These are phyloP conservation scores for Falciphora oryzae DNA, from an alignment of 2,329 filamentous ascomycete species.

Conservation along the genomic window DNA sequence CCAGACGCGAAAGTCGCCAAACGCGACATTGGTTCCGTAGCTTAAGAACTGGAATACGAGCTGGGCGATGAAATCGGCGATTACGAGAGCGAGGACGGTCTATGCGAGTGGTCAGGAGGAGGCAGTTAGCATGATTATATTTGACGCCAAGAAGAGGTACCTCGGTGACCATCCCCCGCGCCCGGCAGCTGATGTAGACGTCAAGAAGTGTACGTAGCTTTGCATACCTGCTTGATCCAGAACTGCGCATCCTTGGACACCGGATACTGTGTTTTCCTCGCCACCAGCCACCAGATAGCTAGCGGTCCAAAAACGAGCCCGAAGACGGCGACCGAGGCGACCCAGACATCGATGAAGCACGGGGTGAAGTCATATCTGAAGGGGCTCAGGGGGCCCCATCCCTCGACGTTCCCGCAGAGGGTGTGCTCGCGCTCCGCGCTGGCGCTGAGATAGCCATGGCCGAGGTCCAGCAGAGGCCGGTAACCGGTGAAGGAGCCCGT, in stretches of 20 bases:
- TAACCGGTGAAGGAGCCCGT: constrained; percentile 59
- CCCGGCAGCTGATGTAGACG: background rate
- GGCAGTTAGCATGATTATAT: background rate
- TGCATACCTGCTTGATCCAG: constrained; percentile 77
- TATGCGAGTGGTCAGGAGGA: constrained; percentile 17
- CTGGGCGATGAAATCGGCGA: constrained; percentile 64
- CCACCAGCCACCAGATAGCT: constrained; percentile 75
- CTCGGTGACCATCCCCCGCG: no score
- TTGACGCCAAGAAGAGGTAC: background rate
- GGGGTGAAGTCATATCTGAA: constrained; percentile 91
- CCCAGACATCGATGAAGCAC: constrained; percentile 92
- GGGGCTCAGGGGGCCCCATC: constrained; percentile 90
- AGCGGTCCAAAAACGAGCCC: constrained; percentile 71
- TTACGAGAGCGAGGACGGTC: constrained; percentile 59
- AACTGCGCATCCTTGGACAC: constrained; percentile 87
- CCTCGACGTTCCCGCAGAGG: constrained; percentile 82
- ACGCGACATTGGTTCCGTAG: constrained; percentile 61
- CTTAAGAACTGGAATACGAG: constrained; percentile 68
- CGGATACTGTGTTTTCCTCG: constrained; percentile 57
- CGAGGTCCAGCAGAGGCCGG: constrained; percentile 43
- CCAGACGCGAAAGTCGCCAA: constrained; percentile 80
- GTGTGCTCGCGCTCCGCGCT: constrained; percentile 52
- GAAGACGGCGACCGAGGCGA: constrained; percentile 70
- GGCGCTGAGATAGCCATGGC: constrained; percentile 55
- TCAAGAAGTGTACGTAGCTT: background rate